Evolutionary conservation across 2,329 filamentous ascomycete genomes (phyloP).

Genomic region (Juglanconis oblonga): DNA sequence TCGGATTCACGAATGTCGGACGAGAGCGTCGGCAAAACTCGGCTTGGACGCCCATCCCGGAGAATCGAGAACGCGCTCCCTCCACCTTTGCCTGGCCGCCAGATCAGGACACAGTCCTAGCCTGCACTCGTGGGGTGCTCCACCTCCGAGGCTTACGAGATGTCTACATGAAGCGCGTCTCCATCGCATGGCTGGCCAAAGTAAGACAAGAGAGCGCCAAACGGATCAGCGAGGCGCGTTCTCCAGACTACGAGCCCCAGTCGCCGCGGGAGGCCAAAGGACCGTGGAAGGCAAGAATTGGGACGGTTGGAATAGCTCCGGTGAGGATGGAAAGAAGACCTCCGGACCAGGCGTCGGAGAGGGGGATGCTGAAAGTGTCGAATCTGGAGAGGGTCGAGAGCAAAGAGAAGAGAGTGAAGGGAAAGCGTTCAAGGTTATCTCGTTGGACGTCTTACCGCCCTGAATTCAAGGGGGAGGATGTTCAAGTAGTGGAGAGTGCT

Average conservation of each 20-base stretch:
- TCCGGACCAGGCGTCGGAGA: neutral
- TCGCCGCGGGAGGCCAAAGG: conserved; percentile 18
- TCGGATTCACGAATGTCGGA: neutral
- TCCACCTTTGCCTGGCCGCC: conserved; percentile 17
- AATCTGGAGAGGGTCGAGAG: neutral
- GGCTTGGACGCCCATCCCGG: neutral
- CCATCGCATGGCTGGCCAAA: conserved; percentile 16
- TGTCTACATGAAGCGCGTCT: conserved; percentile 17
- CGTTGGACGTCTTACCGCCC: neutral
- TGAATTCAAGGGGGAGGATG: neutral
- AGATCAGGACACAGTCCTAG: conserved; percentile 8
- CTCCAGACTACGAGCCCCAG: conserved; percentile 19
- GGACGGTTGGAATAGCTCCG: neutral
- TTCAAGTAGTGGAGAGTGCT: neutral
- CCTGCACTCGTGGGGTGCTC: conserved; percentile 19
- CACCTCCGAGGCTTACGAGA: conserved; percentile 18
- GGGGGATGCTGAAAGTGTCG: neutral
- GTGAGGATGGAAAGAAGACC: neutral
- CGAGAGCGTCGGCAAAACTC: neutral
- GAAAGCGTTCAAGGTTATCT: neutral
- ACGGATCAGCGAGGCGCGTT: conserved; percentile 14
- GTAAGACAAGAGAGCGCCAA: conserved; percentile 14
- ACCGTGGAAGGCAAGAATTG: conserved; percentile 11
- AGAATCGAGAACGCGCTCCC: conserved; percentile 13
- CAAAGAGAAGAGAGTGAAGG: neutral